These are phyloP conservation scores for Exophiala viscosa DNA, from an alignment of 2,329 filamentous ascomycete species.

Conservation along the genomic window DNA sequence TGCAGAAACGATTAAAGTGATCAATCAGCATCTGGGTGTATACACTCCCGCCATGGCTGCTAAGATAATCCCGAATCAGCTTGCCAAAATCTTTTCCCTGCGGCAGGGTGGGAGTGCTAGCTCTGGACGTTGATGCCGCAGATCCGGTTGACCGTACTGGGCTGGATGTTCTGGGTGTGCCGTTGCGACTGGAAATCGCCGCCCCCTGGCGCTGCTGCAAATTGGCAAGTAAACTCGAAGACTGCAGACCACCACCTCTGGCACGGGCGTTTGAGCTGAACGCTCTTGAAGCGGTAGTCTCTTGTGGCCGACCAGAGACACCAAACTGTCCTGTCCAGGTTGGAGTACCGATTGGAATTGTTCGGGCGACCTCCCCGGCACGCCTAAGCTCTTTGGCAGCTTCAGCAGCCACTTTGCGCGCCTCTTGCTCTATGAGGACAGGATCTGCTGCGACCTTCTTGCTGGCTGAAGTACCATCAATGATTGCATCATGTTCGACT, in stretches of 20 bases:
- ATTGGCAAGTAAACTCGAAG: constrained; percentile 53
- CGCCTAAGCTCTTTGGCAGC: constrained; percentile 73
- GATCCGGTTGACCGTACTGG: constrained; percentile 26
- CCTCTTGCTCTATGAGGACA: constrained; percentile 75
- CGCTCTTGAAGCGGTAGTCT: constrained; percentile 45
- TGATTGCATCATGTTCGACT: constrained; percentile 86
- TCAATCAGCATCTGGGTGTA: constrained; percentile 83
- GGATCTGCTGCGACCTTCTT: constrained; percentile 69
- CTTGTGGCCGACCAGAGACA: constrained; percentile 66
- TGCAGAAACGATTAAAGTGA: constrained; percentile 80
- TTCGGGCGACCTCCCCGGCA: constrained; percentile 67
- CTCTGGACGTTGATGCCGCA: constrained; percentile 18
- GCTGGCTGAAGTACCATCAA: constrained; percentile 59
- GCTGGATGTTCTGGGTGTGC: constrained; percentile 23
- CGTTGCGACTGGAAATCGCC: constrained; percentile 10
- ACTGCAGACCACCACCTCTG: constrained; percentile 30
- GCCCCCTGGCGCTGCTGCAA: constrained; percentile 56
- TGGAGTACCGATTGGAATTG: constrained; percentile 74
- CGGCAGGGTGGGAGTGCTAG: constrained; percentile 32
- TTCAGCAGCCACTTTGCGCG: constrained; percentile 70
- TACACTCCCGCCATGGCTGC: constrained; percentile 70
- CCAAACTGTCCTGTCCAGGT: constrained; percentile 92
- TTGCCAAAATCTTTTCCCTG: constrained; percentile 61
- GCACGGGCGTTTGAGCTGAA: constrained; percentile 32
- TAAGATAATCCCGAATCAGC: constrained; percentile 75